These are phyloP conservation scores for Yarrowia alimentaria DNA, from an alignment of 805 yeast genomes.

Conservation along the genomic window DNA sequence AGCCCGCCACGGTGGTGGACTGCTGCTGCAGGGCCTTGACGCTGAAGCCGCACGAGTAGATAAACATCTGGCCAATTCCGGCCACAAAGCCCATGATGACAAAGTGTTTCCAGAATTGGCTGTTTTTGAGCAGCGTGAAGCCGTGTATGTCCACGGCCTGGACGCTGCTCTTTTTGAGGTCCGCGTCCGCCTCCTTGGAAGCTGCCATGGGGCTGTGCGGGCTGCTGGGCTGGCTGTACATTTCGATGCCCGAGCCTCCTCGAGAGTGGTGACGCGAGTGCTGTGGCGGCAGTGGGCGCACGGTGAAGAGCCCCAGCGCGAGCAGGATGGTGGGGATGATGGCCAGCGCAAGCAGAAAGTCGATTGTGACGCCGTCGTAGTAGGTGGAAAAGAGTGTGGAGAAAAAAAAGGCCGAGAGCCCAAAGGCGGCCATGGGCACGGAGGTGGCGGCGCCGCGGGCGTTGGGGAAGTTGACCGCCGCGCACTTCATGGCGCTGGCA, in stretches of 20 bases:
- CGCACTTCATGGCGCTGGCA: slow-evolving; percentile 66
- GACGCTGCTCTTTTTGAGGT: slow-evolving; percentile 12
- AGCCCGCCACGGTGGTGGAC: slow-evolving; percentile 38
- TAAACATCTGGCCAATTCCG: slow-evolving; percentile 73
- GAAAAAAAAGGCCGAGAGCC: slow-evolving; percentile 53
- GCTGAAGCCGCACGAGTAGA: slow-evolving; percentile 70
- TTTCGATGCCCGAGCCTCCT: not conserved
- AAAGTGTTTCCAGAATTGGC: slow-evolving; percentile 34
- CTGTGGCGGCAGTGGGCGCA: slow-evolving; percentile 29
- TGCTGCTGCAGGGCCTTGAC: slow-evolving; percentile 47
- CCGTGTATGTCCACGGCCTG: slow-evolving; percentile 3
- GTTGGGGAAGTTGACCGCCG: slow-evolving; percentile 64
- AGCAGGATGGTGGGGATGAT: slow-evolving; percentile 49
- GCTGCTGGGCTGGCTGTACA: slow-evolving; percentile 9
- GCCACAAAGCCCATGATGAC: slow-evolving; percentile 53
- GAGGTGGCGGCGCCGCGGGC: slow-evolving; percentile 33
- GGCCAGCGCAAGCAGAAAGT: slow-evolving; percentile 50
- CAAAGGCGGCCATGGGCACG: slow-evolving; percentile 27
- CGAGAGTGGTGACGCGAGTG: not conserved
- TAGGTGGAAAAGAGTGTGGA: slow-evolving; percentile 54
- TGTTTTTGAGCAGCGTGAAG: slow-evolving; percentile 29
- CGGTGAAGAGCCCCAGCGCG: slow-evolving; percentile 32
- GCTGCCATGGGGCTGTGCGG: not conserved
- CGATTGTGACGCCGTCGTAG: slow-evolving; percentile 56
- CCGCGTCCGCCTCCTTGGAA: slow-evolving; percentile 22